Conservation (phyloP, 805 yeast species). For the Saturnispora besseyi region DNA sequence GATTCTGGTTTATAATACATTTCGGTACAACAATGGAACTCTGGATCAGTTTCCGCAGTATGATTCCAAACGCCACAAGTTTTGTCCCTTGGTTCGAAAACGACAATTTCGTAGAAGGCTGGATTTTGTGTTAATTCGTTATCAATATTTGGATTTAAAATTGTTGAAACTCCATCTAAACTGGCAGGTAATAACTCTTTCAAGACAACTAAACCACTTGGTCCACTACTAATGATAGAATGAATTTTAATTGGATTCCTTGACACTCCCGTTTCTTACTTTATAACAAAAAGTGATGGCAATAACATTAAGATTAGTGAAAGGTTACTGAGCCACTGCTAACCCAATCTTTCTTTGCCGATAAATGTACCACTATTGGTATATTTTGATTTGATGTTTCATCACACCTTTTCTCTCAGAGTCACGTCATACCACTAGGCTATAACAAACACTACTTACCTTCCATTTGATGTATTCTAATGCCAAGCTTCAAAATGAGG, state of each 20-base stretch:
- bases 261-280: neutral
- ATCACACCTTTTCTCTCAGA: neutral
- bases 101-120: slow-evolving; percentile 29
- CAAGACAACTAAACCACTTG: slow-evolving; percentile 30
- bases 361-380: neutral
- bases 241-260: slow-evolving; percentile 22
- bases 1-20: slow-evolving; percentile 11
- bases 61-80: slow-evolving; percentile 36
- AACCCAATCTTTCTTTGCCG: neutral
- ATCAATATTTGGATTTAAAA: slow-evolving; percentile 1
- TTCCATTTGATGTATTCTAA: too few species aligned
- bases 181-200: slow-evolving; percentile 26
- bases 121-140: slow-evolving; percentile 15
- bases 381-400: too few species aligned
- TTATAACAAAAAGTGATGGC: neutral
- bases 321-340: neutral
- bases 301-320: neutral
- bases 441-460: neutral
- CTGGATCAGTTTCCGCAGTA: slow-evolving; percentile 15
- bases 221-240: slow-evolving; percentile 30
- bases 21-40: slow-evolving; percentile 14
- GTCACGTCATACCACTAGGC: neutral
- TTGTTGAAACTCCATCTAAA: slow-evolving; percentile 22
- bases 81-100: slow-evolving; percentile 31
- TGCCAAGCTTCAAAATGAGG: neutral